Base-by-base conservation (phyloP, 768 basidiomycete genomes). In the Suillus americanus region DNA sequence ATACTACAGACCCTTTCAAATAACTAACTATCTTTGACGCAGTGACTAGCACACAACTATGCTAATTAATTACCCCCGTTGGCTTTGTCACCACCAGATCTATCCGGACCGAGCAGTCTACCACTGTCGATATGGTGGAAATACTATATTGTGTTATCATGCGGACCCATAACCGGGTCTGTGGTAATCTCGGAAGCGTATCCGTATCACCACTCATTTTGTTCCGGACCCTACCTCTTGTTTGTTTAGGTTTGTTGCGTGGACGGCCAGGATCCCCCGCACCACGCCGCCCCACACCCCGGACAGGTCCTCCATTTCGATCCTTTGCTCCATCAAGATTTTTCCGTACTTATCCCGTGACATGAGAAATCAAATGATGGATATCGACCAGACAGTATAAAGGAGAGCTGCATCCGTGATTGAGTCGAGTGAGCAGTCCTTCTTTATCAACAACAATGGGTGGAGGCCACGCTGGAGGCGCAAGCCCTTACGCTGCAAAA, bases 391-490 rank as follows among this genome's bases (percentile, higher is more conserved):
- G 37, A 41, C 12, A 59, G 25, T 59, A 59, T 59, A 59, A 59
- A 59, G 12, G 20, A 18, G 18, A 20, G 25, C 18, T 37, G 28
- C 25, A 30, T 59, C 18, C 12, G 38, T 59, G 12, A 28, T 41
- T 28, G 5, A 57, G 25, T 28, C 10, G 38, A 41, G 28, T 59
- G 1, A 59, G 18, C 57, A 65, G 41, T 38, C 46, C 45, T 54
- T 64, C 23, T 53, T 64, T 18, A 50, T 50, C 64, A 60, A 55
- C 20, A 41, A 62, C 48, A 53, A 86, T 86, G 83, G 82, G 77
- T 72, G 84, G 81, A 75, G 79, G 82, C 64, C 71, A 74, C 69
- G 70, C 73, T 67, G 67, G 67, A 48, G 73, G 70, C 33, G 61
- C 59, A 41, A 45, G 48, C 56, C 69, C 73, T 61, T 72, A 80